Conservation (phyloP, 2,329 filamentous ascomycete species). For the Phaeosphaeria sp. region DNA sequence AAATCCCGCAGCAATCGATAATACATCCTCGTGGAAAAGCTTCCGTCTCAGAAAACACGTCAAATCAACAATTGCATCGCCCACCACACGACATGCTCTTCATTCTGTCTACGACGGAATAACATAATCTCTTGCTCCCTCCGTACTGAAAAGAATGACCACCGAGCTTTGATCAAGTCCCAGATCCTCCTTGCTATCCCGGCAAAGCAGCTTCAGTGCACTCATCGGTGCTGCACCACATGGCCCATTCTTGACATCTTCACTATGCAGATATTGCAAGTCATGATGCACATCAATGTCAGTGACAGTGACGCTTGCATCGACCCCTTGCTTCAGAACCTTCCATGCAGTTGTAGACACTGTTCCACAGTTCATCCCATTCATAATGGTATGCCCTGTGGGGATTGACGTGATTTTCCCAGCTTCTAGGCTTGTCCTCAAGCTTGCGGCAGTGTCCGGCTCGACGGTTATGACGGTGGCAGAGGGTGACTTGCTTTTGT, state of each 20-base stretch:
- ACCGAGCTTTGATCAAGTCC: conserved; percentile 57
- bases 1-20: too few relatives aligned
- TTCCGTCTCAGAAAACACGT: too few relatives aligned
- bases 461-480: conserved; percentile 70
- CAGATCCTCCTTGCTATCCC: conserved; percentile 42
- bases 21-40: too few relatives aligned
- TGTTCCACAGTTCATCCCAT: conserved; percentile 75
- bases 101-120: not conserved
- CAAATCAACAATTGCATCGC: not conserved
- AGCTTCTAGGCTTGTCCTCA: conserved; percentile 58
- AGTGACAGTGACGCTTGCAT: conserved; percentile 65
- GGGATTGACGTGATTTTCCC: conserved; percentile 58
- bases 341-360: conserved; percentile 71
- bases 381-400: conserved; percentile 73
- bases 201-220: conserved; percentile 60
- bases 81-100: not conserved
- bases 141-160: conserved; percentile 71
- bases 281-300: conserved; percentile 69
- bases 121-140: conserved; percentile 55
- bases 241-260: conserved; percentile 62
- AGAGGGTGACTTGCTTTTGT: conserved; percentile 54
- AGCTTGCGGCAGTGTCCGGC: conserved; percentile 68
- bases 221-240: conserved; percentile 67
- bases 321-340: conserved; percentile 62
- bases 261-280: conserved; percentile 58